Percentiles rank a stretch among this genome's conserved stretches.
These are phyloP conservation scores for Citrullus amarus DNA, from an alignment of 306 rosid genomes.

Conservation along the genomic window DNA sequence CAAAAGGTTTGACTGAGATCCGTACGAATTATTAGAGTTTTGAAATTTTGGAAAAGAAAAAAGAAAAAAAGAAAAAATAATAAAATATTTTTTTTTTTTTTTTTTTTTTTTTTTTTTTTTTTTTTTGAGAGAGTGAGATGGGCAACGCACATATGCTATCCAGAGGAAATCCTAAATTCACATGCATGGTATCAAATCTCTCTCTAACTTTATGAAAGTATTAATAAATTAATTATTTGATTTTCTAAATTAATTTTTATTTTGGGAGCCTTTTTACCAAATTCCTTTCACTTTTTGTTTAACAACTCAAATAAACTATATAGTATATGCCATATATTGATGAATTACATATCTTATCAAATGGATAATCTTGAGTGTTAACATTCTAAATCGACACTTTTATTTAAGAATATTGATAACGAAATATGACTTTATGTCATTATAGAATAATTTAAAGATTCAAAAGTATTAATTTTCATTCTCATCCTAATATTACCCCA, in stretches of 20 bases:
- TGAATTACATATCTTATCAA: not conserved
- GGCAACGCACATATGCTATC: slow-evolving; percentile 1
- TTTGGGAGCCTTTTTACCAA: not conserved
- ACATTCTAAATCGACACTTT: not conserved
- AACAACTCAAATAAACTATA: not conserved
- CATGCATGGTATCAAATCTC: not conserved
- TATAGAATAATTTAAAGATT: not conserved
- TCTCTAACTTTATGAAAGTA: not conserved
- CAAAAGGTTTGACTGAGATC: not conserved
- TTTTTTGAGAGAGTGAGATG: not conserved
- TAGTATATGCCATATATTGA: not conserved
- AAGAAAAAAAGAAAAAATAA: no score
- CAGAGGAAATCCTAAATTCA: not conserved
- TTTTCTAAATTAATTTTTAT: not conserved
- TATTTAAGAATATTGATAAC: not conserved
- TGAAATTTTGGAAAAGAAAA: not conserved
- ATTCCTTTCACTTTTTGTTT: not conserved
- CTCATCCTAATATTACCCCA: not conserved
- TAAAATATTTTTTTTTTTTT: not conserved
- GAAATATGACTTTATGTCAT: not conserved
- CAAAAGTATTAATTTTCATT: not conserved
- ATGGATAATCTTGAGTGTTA: not conserved
- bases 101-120: not conserved
- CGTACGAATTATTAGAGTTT: not conserved
- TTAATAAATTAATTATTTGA: not conserved